Conservation (phyloP, 176 grass and related monocot genomes). For the Cenchrus fungigraminus region DNA sequence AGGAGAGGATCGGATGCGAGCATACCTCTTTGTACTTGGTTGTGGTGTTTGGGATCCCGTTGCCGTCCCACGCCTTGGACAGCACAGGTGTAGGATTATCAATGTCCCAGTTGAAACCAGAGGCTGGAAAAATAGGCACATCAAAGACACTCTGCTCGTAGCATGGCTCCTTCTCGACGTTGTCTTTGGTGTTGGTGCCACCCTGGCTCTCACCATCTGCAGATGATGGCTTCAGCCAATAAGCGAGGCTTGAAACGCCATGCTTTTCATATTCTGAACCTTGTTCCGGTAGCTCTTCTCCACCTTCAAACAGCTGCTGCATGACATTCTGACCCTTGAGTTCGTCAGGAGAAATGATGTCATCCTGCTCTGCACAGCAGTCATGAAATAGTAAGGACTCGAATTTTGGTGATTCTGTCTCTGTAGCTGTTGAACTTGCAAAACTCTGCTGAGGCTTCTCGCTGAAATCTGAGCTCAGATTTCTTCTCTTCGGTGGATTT, state of each 20-base stretch:
- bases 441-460: conserved; percentile 31
- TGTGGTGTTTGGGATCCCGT: conserved; percentile 87
- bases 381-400: conserved; percentile 23
- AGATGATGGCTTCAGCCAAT: conserved; percentile 58
- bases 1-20: background rate
- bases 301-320: conserved; percentile 1
- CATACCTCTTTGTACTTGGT: conserved; percentile 91
- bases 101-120: conserved; percentile 48
- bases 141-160: conserved; percentile 22
- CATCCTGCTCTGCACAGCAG: background rate
- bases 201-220: conserved; percentile 11
- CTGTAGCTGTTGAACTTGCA: background rate
- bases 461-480: conserved; percentile 9
- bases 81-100: conserved; percentile 42
- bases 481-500: conserved; percentile 40
- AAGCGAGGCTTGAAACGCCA: conserved; percentile 53
- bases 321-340: background rate
- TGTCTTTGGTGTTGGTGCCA: background rate
- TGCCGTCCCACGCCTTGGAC: conserved; percentile 59
- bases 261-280: conserved; percentile 42
- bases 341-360: conserved; percentile 30
- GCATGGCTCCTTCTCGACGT: background rate
- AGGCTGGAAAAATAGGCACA: conserved; percentile 50
- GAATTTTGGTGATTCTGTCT: conserved; percentile 13
- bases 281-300: conserved; percentile 1